Conservation (phyloP, 164 flowering plant genomes). For the Stephania yunnanensis region DNA sequence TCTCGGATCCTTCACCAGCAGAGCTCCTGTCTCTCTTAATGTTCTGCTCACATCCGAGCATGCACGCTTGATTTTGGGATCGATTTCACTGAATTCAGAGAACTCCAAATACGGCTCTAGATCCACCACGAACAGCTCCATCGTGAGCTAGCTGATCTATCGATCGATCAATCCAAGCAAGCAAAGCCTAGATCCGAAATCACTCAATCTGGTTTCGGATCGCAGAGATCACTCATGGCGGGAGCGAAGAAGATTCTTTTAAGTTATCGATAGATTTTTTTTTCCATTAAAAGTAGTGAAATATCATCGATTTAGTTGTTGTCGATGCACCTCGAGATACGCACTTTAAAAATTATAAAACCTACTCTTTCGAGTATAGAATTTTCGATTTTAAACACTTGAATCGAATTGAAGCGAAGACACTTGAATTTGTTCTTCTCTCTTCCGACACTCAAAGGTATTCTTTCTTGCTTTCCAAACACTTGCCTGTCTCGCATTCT, state of each 20-base stretch:
- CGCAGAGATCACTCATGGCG: neutral
- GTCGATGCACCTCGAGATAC: too few relatives aligned
- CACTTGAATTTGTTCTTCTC: neutral
- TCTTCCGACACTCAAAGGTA: conserved; percentile 3
- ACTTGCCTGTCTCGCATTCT: neutral
- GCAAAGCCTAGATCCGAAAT: neutral
- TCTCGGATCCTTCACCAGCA: conserved; percentile 85
- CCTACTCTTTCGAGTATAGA: neutral
- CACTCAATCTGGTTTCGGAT: neutral
- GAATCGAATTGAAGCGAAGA: neutral
- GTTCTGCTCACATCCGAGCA: conserved; percentile 68
- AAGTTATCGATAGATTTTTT: too few relatives aligned
- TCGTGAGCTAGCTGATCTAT: neutral
- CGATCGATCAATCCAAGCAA: neutral
- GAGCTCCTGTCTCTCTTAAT: conserved; percentile 83
- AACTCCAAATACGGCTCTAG: conserved; percentile 44
- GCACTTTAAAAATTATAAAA: too few relatives aligned
- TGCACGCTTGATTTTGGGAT: conserved; percentile 25
- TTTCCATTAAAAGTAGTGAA: too few relatives aligned
- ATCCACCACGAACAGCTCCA: conserved; percentile 67
- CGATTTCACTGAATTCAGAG: neutral
- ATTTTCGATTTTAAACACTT: neutral
- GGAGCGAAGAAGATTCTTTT: neutral
- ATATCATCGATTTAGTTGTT: too few relatives aligned
- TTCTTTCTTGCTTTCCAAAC: neutral